Conservation (phyloP, 2,329 filamentous ascomycete genomes). For the Zymoseptoria brevis region DNA sequence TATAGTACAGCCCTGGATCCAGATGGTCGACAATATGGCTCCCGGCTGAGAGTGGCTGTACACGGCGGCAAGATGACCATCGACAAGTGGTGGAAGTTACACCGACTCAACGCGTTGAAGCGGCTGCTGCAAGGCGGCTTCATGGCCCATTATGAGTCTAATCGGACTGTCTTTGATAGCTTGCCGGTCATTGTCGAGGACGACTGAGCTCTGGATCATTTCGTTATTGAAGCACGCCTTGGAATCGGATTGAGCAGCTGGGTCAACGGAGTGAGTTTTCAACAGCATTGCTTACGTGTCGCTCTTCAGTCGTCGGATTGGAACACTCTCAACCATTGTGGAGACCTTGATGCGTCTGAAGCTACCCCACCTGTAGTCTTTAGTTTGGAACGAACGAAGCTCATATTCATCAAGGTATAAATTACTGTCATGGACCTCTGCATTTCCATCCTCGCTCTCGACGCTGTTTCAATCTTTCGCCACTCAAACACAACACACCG, state of each 20-base stretch:
- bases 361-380: no score
- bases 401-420: no score
- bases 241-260: not conserved
- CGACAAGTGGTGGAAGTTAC: slow-evolving; percentile 67
- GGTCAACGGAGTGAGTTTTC: not conserved
- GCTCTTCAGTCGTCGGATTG: not conserved
- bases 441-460: not conserved
- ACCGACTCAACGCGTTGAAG: slow-evolving; percentile 54
- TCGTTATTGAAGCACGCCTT: not conserved
- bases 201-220: slow-evolving; percentile 1
- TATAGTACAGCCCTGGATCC: slow-evolving; percentile 58
- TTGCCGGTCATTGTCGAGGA: slow-evolving; percentile 40
- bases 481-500: not conserved
- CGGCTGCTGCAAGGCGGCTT: slow-evolving; percentile 56
- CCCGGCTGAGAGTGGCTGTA: slow-evolving; percentile 54
- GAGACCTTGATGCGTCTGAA: no score
- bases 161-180: slow-evolving; percentile 53
- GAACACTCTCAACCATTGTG: not conserved
- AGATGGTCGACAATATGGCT: slow-evolving; percentile 54
- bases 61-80: slow-evolving; percentile 55
- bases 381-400: no score
- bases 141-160: slow-evolving; percentile 54
- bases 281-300: not conserved
- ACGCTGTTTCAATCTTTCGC: no score
- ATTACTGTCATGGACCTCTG: no score